Conservation (phyloP, 2,329 filamentous ascomycete species). For the Fusarium chuoi region DNA sequence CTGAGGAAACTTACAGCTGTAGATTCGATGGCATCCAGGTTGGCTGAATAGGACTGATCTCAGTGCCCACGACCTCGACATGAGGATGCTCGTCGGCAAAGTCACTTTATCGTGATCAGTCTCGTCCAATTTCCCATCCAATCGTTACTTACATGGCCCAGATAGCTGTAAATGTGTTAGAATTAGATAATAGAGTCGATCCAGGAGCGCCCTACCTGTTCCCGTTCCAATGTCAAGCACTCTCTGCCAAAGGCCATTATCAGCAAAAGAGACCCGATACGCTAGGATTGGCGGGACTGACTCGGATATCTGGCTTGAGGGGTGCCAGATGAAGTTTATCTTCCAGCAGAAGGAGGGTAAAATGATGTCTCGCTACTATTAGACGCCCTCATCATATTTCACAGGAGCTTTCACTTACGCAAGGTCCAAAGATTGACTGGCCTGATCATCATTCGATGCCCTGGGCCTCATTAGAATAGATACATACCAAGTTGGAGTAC, state of each 20-base stretch:
- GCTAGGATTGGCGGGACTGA: background rate
- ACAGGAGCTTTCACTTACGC: background rate
- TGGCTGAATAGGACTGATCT: constrained; percentile 21
- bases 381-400: background rate
- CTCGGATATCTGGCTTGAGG: background rate
- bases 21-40: constrained; percentile 18
- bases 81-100: constrained; percentile 22
- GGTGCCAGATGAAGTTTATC: constrained; percentile 8
- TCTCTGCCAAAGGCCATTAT: background rate
- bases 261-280: background rate
- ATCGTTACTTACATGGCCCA: constrained; percentile 14
- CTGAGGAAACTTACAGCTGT: background rate
- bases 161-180: background rate
- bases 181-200: rapidly evolving
- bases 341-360: background rate
- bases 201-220: background rate
- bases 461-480: background rate
- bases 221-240: constrained; percentile 13
- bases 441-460: constrained; percentile 11
- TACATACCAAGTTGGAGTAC: rapidly evolving
- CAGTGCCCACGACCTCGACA: constrained; percentile 17
- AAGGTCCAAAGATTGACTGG: constrained; percentile 8
- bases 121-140: rapidly evolving
- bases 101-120: background rate
- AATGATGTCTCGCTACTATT: background rate